A percentile compares a stretch with the other conserved stretches of the same genome.
Evolutionary conservation across 805 yeast species (phyloP).

Genomic region (Isabelozyma rhagii): DNA sequence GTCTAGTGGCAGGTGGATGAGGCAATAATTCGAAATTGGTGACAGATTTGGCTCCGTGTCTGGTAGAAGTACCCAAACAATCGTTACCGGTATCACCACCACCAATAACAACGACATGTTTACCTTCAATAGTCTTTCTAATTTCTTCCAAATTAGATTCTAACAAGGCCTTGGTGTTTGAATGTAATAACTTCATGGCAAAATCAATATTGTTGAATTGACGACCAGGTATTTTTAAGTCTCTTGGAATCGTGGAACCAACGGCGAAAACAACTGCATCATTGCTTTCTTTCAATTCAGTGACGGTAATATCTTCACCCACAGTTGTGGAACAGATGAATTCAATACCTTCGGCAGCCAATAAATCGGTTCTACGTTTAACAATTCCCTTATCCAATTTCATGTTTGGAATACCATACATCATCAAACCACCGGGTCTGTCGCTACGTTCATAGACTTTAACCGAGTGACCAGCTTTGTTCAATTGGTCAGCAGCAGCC

Average conservation of each 20-base stretch:
- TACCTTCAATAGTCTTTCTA: constrained; percentile 69
- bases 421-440: constrained; percentile 93
- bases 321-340: constrained; percentile 75
- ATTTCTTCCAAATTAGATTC: constrained; percentile 78
- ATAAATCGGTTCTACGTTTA: constrained; percentile 85
- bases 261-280: constrained; percentile 91
- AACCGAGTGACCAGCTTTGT: constrained; percentile 91
- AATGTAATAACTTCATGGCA: constrained; percentile 88
- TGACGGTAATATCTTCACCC: constrained; percentile 78
- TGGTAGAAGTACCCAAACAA: constrained; percentile 94
- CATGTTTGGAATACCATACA: constrained; percentile 99
- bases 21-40: constrained; percentile 93
- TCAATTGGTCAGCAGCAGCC: constrained; percentile 95
- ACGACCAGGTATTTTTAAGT: constrained; percentile 91
- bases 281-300: constrained; percentile 56
- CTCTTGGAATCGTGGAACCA: constrained; percentile 96
- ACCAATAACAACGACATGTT: constrained; percentile 93
- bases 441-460: constrained; percentile 92
- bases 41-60: constrained; percentile 96
- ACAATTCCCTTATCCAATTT: constrained; percentile 91
- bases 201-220: constrained; percentile 83
- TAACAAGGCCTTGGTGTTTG: constrained; percentile 87
- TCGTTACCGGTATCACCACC: constrained; percentile 99
- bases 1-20: constrained; percentile 80
- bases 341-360: constrained; percentile 85